Base-by-base conservation (phyloP, 2,329 filamentous ascomycete genomes). In the Colletotrichum horii region DNA sequence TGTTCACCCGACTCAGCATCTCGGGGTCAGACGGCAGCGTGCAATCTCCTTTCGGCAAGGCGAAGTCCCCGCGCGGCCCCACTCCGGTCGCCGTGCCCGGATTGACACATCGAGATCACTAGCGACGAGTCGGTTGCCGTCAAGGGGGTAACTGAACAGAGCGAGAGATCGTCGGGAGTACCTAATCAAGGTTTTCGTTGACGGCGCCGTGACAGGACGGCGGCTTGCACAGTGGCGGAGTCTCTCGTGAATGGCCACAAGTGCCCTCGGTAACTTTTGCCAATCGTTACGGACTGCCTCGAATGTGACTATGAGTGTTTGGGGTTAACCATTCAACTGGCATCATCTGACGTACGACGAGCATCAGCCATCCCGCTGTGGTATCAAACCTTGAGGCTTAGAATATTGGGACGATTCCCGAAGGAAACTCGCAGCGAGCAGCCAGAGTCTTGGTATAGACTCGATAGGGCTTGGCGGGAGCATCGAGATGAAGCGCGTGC, bases 281-380 rank as follows among this genome's bases (percentile, higher is more conserved):
- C 22, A 48, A 15, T 69, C 73, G 70, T 73, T 43, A 75, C 70
- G 69, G 48, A 14, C 48, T 75, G 73, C 73, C 64, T 62, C n/a
- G 15, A 43, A 28, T 24, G 69, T 30, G 28, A 70, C 67, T 48
- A 15, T n/a, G 12, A 15, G 64, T 65, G 62, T 73, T 58, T 66
- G 66, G 43, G 22, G 66, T 65, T 34, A 28, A 36, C 43, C 30
- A n/a, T 68, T 14, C 43, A 11, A 26, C 43, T 56, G 32, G 16
- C 61, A 43, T 64, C 69, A 43, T 72, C 73, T 36, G 69, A 75
- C 62, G 19, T 72, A 68, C 61, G 32, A 22, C 30, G 26, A 43
- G 72, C 62, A 73, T 64, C 64, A 60, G 64, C 34, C 64, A 64
- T 73, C 22, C 64, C 70, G 38, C 43, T 36, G 64, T 56, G 26